These are phyloP conservation scores for Colletotrichum graminicola DNA, from an alignment of 2,329 filamentous ascomycete species.

Conservation along the genomic window DNA sequence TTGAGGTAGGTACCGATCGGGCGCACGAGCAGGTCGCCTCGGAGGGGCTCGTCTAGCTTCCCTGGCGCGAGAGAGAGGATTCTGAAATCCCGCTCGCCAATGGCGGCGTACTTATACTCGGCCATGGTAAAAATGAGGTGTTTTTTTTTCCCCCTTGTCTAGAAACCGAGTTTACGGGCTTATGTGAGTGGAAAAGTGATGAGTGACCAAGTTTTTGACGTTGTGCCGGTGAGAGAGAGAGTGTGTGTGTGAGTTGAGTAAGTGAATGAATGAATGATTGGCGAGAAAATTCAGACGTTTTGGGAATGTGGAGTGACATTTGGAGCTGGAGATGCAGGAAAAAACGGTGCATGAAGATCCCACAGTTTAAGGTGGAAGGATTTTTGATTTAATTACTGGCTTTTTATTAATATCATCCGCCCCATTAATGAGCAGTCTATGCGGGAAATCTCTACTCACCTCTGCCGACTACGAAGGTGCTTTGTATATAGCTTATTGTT, in stretches of 20 bases:
- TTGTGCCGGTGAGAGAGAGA: neutral
- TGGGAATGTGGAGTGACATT: constrained; percentile 37
- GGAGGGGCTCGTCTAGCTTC: constrained; percentile 26
- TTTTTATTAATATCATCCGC: neutral
- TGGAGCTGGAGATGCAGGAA: constrained; percentile 26
- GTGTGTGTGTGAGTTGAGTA: neutral
- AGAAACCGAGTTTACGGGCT: neutral
- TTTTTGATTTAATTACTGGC: constrained; percentile 2
- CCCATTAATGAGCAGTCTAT: neutral
- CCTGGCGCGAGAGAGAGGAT: constrained; percentile 27
- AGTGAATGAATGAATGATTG: constrained; percentile 3
- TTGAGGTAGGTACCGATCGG: constrained; percentile 36
- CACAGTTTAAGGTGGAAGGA: constrained; percentile 17
- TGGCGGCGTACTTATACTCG: constrained; percentile 15
- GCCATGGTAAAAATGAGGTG: constrained; percentile 13
- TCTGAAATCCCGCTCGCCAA: constrained; percentile 39
- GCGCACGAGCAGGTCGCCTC: constrained; percentile 20
- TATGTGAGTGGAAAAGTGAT: neutral
- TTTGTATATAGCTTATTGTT: neutral
- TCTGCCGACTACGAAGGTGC: neutral
- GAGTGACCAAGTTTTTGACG: neutral
- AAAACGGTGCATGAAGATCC: constrained; percentile 31
- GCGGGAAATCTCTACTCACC: neutral
- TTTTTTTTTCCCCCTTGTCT: too few species aligned
- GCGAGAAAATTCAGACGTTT: constrained; percentile 33